phyloP scores from a whole-genome alignment of 1,284 basidiomycete species.

The Schizophyllum amplum region DNA sequence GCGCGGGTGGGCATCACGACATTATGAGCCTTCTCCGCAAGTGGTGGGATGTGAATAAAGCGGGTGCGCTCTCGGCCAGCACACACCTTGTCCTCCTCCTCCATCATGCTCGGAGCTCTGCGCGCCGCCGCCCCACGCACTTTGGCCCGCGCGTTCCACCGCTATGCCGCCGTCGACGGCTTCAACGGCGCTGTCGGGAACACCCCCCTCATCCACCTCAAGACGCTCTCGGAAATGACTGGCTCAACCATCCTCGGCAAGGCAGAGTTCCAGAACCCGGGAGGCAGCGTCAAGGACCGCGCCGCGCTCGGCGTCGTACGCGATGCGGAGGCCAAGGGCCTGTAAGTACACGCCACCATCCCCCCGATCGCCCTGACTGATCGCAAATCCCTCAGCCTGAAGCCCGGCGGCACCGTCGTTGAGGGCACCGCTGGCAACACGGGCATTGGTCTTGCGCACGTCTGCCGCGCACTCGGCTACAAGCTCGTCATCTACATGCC shows the following conservation, averaged over 20 bases:
- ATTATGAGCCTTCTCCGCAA: too few relatives aligned
- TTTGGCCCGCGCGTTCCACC: too few relatives aligned
- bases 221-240: constrained; percentile 78
- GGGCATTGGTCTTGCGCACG: constrained; percentile 92
- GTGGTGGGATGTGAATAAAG: too few relatives aligned
- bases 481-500: constrained; percentile 99
- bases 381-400: constrained; percentile 45
- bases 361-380: constrained; percentile 1
- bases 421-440: constrained; percentile 99
- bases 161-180: constrained; percentile 50
- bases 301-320: constrained; percentile 87
- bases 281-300: constrained; percentile 98
- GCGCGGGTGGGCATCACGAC: too few relatives aligned
- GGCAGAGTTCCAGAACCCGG: constrained; percentile 97
- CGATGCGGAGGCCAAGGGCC: constrained; percentile 83
- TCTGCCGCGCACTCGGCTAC: constrained; percentile 90
- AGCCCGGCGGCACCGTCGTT: constrained; percentile 90
- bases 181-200: constrained; percentile 90
- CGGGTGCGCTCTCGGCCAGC: too few relatives aligned
- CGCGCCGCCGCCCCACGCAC: too few relatives aligned
- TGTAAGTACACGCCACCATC: constrained; percentile 35
- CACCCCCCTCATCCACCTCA: constrained; percentile 86
- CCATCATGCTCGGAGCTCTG: too few relatives aligned
- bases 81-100: too few relatives aligned
- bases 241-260: constrained; percentile 92